Percentiles rank a stretch among this genome's conserved stretches.
These are phyloP conservation scores for Aureobasidium leucospermi DNA, from an alignment of 2,329 filamentous ascomycete species.

Conservation along the genomic window DNA sequence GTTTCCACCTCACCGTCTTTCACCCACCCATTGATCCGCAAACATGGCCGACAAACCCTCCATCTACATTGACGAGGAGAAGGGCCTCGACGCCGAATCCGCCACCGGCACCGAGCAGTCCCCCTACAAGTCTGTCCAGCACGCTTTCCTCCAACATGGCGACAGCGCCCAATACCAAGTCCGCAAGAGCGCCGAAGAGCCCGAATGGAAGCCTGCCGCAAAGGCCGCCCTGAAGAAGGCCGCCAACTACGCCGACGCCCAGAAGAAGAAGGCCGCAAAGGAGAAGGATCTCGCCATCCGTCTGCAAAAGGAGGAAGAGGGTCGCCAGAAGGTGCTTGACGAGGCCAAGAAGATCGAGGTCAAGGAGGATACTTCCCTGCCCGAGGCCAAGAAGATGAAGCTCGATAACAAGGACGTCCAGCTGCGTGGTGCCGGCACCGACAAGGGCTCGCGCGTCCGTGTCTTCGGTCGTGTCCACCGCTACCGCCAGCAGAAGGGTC, in stretches of 20 bases:
- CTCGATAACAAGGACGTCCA: conserved; percentile 62
- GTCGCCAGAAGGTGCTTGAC: conserved; percentile 64
- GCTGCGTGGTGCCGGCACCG: conserved; percentile 42
- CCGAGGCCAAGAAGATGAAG: conserved; percentile 66
- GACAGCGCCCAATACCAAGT: conserved; percentile 58
- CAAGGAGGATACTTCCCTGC: conserved; percentile 63
- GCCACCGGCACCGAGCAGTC: conserved; percentile 46
- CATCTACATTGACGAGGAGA: conserved; percentile 75
- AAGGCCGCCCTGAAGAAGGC: conserved; percentile 85
- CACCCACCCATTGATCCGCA: neutral
- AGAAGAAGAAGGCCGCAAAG: conserved; percentile 79
- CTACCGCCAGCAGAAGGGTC: conserved; percentile 71
- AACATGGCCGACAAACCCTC: conserved; percentile 31
- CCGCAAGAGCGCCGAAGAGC: conserved; percentile 55
- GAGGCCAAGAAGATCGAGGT: conserved; percentile 73
- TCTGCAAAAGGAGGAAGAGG: conserved; percentile 65
- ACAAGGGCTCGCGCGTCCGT: conserved; percentile 65
- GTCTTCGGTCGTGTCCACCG: conserved; percentile 80
- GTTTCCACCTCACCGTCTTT: neutral
- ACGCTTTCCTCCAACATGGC: conserved; percentile 67
- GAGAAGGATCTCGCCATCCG: conserved; percentile 65
- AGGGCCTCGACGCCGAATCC: conserved; percentile 56
- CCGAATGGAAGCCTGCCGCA: conserved; percentile 72
- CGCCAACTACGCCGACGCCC: conserved; percentile 62
- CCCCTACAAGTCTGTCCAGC: conserved; percentile 75